phyloP scores from a whole-genome alignment of 345 rosid species.

The Bruguiera gymnorhiza region DNA sequence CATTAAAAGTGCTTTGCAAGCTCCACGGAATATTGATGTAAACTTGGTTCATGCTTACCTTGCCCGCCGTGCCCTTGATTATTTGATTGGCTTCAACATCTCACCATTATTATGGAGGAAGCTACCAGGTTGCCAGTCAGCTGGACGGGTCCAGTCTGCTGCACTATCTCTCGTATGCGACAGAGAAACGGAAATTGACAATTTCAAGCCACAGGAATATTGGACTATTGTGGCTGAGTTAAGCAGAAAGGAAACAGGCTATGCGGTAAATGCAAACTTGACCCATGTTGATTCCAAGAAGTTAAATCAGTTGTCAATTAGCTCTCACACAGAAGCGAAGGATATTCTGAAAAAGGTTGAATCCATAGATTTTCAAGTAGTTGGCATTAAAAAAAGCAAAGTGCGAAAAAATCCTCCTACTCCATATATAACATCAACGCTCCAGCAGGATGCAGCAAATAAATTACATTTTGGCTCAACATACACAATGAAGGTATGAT shows the following conservation, averaged over 20 bases:
- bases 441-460: slow-evolving; percentile 99
- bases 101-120: slow-evolving; percentile 96
- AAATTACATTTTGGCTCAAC: slow-evolving; percentile 68
- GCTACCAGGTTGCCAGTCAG: slow-evolving; percentile 96
- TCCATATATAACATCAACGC: slow-evolving; percentile 95
- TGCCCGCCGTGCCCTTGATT: slow-evolving; percentile 96
- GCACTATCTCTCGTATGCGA: slow-evolving; percentile 89
- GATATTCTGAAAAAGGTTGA: slow-evolving; percentile 54
- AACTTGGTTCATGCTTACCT: slow-evolving; percentile 92
- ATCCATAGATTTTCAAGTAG: slow-evolving; percentile 51
- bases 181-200: slow-evolving; percentile 88
- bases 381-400: slow-evolving; percentile 49
- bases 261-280: slow-evolving; percentile 45
- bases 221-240: slow-evolving; percentile 68
- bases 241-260: slow-evolving; percentile 30
- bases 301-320: slow-evolving; percentile 71
- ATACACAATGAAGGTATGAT: slow-evolving; percentile 79
- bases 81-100: slow-evolving; percentile 89
- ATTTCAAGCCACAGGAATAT: slow-evolving; percentile 77
- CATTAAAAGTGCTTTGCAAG: slow-evolving; percentile 68
- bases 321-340: slow-evolving; percentile 52
- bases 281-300: slow-evolving; percentile 61
- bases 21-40: slow-evolving; percentile 79
- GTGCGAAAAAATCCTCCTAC: slow-evolving; percentile 75
- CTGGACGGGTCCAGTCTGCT: slow-evolving; percentile 98